A percentile compares a stretch with the other conserved stretches of the same genome.
phyloP scores from a whole-genome alignment of 2,329 filamentous ascomycete species.

The Bimuria novae-zelandiae region DNA sequence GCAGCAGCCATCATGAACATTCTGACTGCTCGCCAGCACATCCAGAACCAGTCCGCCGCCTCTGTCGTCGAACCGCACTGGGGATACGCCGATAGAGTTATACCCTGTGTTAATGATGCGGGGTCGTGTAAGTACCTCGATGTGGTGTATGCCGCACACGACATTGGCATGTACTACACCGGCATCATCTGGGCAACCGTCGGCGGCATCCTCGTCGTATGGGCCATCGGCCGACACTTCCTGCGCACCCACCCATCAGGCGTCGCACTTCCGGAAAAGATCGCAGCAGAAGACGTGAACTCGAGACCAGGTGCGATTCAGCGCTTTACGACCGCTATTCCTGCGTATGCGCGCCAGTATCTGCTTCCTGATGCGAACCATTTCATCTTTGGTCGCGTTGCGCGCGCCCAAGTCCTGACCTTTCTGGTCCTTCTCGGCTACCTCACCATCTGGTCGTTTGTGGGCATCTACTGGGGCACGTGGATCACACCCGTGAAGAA shows the following conservation, averaged over 20 bases:
- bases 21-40: slow-evolving; percentile 37
- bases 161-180: slow-evolving; percentile 59
- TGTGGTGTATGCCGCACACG: slow-evolving; percentile 59
- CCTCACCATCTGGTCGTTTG: slow-evolving; percentile 66
- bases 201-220: slow-evolving; percentile 53
- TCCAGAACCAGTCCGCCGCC: slow-evolving; percentile 53
- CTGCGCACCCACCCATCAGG: slow-evolving; percentile 32
- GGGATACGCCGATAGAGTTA: slow-evolving; percentile 59
- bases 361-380: slow-evolving; percentile 65
- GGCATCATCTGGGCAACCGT: slow-evolving; percentile 63
- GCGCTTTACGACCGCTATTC: slow-evolving; percentile 42
- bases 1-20: slow-evolving; percentile 17
- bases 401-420: slow-evolving; percentile 68
- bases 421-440: slow-evolving; percentile 64
- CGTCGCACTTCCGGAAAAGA: slow-evolving; percentile 24
- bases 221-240: slow-evolving; percentile 45
- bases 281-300: slow-evolving; percentile 26
- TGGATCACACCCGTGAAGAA: slow-evolving; percentile 73
- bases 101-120: slow-evolving; percentile 62
- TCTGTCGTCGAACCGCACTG: slow-evolving; percentile 54
- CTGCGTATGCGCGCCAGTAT: slow-evolving; percentile 53
- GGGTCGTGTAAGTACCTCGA: slow-evolving; percentile 65
- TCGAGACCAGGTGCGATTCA: slow-evolving; percentile 29
- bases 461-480: slow-evolving; percentile 68
- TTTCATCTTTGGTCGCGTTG: slow-evolving; percentile 68